Evolutionary conservation across 345 rosid species (phyloP).

Genomic region (Cardamine occulta): DNA sequence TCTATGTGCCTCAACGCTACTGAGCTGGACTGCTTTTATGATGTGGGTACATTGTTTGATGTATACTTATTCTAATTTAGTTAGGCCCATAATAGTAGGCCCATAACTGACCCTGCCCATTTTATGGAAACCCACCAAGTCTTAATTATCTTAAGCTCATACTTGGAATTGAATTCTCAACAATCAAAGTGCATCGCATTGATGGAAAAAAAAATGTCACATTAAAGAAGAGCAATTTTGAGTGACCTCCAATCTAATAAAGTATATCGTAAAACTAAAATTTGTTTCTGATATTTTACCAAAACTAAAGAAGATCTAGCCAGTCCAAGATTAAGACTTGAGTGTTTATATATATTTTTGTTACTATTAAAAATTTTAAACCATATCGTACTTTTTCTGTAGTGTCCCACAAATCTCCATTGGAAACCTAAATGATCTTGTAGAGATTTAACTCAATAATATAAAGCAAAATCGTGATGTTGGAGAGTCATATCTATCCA

Average conservation of each 20-base stretch:
- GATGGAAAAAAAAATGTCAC: neutral
- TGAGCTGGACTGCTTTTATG: slow-evolving; percentile 1
- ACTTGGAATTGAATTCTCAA: neutral
- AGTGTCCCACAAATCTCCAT: too few relatives aligned
- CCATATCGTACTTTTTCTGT: too few relatives aligned
- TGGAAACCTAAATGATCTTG: too few relatives aligned
- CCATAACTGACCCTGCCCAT: neutral
- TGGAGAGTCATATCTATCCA: neutral
- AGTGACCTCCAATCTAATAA: neutral
- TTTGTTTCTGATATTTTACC: too few relatives aligned
- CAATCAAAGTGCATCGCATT: neutral
- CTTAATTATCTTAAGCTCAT: neutral
- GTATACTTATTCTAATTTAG: neutral
- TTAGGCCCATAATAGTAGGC: slow-evolving; percentile 6
- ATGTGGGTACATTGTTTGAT: neutral
- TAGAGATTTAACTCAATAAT: too few relatives aligned
- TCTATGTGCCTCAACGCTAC: neutral
- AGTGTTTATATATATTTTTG: too few relatives aligned
- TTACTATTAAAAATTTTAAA: too few relatives aligned
- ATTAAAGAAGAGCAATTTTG: neutral
- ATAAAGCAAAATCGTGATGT: neutral
- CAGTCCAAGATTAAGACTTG: neutral
- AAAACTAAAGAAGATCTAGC: neutral
- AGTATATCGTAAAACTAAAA: neutral
- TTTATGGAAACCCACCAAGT: neutral